Evolutionary conservation across 768 basidiomycete genomes (phyloP), one percentile per base, ranked within the genome.

Genomic region (Clathrus columnatus): DNA sequence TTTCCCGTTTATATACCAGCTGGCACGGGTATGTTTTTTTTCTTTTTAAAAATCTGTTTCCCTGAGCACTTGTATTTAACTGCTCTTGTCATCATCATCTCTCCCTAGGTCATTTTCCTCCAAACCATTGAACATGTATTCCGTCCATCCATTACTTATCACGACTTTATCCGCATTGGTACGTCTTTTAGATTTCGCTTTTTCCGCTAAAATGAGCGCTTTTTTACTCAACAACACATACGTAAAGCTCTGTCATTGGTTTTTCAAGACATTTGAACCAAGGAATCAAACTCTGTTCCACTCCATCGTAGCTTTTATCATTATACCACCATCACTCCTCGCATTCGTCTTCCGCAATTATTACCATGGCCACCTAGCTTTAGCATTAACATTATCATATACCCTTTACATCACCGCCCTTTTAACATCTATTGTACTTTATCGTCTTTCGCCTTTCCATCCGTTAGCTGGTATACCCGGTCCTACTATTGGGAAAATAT

Each of bases 391-490:
- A n/a, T 36, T 18, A 32, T 26, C 54, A 44, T 61, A 57, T 41
- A 51, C 44, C 17, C 18, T 70, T 21, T 71, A 70, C 48, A 67
- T 67, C 36, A 58, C 64, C 30, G 61, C 67, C 45, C 24, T 51
- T 3, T 20, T 18, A 2, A 20, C 36, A 2, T 54, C 72, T 1
- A 69, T 70, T 27, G 56, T 62, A 4, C 30, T 61, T 5, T 73
- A 73, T 60, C 70, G 72, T 32, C 57, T 73, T 16, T 73, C 72
- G 2, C 63, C 70, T 3, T 67, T 63, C 54, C 72, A 73, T 28
- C 71, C 72, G 20, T 67, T 73, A 23, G 69, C 73, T 11, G 61
- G 57, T 14, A 70, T 69, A 56, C 72, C 72, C 26, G 72, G 72
- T 1, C 72, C 72, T 4, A 11, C 73, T 0, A 50, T 74, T 5